These are phyloP conservation scores for Vanrija sp. DNA, from an alignment of 1,284 basidiomycete genomes.

Conservation along the genomic window DNA sequence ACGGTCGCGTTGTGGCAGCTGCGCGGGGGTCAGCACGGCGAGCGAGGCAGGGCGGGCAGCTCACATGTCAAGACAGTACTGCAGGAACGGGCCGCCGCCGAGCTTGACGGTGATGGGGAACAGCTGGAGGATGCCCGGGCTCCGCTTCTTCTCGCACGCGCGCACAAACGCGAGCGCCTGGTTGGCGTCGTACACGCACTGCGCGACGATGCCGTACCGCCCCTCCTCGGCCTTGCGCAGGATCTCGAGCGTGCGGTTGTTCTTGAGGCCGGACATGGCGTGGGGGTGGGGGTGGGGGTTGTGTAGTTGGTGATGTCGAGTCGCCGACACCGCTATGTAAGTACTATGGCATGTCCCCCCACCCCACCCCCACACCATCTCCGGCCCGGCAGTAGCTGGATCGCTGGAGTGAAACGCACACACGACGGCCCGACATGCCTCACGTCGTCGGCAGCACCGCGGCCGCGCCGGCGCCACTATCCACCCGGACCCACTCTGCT, in stretches of 20 bases:
- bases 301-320: not conserved
- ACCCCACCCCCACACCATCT: not conserved
- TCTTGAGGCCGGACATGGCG: conserved; percentile 27
- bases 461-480: too few species aligned
- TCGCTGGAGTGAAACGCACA: too few species aligned
- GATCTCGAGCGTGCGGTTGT: conserved; percentile 47
- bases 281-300: conserved; percentile 7
- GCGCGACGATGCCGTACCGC: conserved; percentile 40
- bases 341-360: not conserved
- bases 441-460: too few species aligned
- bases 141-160: conserved; percentile 40
- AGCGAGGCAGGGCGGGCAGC: too few species aligned
- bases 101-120: conserved; percentile 44
- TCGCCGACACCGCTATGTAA: too few species aligned
- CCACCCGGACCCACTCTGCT: too few species aligned
- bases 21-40: conserved; percentile 54
- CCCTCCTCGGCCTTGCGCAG: conserved; percentile 44
- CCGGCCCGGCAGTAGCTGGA: too few species aligned
- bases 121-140: conserved; percentile 46
- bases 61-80: conserved; percentile 36
- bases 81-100: conserved; percentile 32
- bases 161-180: conserved; percentile 43
- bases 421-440: too few species aligned
- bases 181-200: conserved; percentile 41
- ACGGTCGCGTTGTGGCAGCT: conserved; percentile 53